Evolutionary conservation across 1,139 yeast genomes (phyloP).

Genomic region (Kluyveromyces sp.): DNA sequence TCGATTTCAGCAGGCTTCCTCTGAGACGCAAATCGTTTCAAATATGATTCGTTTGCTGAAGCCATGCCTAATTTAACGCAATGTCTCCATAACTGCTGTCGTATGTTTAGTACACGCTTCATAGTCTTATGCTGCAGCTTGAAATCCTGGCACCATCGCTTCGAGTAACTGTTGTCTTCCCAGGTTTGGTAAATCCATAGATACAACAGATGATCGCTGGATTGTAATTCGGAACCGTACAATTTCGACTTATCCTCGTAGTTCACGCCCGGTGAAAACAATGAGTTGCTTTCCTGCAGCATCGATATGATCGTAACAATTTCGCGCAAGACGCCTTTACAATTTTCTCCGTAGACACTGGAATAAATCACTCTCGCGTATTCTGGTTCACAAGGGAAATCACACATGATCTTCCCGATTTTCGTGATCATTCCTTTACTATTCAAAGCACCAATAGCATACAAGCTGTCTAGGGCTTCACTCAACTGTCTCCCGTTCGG

Average conservation of each 20-base stretch:
- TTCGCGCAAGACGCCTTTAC: constrained; percentile 44
- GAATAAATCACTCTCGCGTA: constrained; percentile 63
- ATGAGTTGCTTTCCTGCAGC: constrained; percentile 71
- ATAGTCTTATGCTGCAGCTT: constrained; percentile 71
- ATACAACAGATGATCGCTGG: constrained; percentile 71
- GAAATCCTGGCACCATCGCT: constrained; percentile 83
- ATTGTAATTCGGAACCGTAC: constrained; percentile 10
- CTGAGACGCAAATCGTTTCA: constrained; percentile 10
- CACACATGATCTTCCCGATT: constrained; percentile 80
- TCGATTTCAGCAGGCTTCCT: constrained; percentile 21
- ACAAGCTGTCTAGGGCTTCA: constrained; percentile 69
- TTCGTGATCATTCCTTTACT: constrained; percentile 73
- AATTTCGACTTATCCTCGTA: constrained; percentile 34
- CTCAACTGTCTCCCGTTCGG: constrained; percentile 70
- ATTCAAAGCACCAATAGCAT: constrained; percentile 82
- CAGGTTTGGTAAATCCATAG: constrained; percentile 72
- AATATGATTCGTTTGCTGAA: constrained; percentile 19
- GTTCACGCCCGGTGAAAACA: constrained; percentile 47
- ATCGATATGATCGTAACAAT: constrained; percentile 68
- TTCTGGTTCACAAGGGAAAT: constrained; percentile 89
- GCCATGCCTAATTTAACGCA: constrained; percentile 52
- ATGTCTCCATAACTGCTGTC: constrained; percentile 59
- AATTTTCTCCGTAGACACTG: constrained; percentile 51
- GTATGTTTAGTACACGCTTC: constrained; percentile 61
- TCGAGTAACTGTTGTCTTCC: constrained; percentile 62